phyloP scores from a whole-genome alignment of 257 asterid species.

The Datura wrightii region DNA sequence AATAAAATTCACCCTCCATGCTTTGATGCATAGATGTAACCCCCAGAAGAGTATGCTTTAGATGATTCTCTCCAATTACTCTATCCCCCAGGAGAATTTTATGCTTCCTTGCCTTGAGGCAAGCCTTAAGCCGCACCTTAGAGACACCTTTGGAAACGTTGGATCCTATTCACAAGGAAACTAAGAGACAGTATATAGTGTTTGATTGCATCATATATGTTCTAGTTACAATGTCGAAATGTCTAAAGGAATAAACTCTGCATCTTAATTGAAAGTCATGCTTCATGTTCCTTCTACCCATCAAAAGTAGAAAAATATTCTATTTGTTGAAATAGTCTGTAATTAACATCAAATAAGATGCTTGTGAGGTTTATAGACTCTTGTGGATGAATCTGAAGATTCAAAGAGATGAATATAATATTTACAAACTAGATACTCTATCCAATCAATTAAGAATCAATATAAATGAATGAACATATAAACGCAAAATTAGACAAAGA shows the following conservation, averaged over 20 bases:
- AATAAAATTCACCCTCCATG: neutral
- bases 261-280: neutral
- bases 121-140: neutral
- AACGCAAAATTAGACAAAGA: neutral
- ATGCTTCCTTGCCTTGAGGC: neutral
- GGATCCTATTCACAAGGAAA: neutral
- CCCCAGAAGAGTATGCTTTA: neutral
- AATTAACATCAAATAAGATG: neutral
- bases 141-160: neutral
- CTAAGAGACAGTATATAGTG: neutral
- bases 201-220: neutral
- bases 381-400: no score
- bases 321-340: neutral
- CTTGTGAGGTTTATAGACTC: neutral
- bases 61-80: neutral
- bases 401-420: no score
- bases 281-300: neutral
- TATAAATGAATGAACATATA: neutral
- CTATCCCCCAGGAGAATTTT: neutral
- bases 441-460: no score
- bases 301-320: neutral
- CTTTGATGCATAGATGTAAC: neutral
- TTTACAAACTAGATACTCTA: no score
- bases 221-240: constrained; percentile 9
- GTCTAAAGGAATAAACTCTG: neutral